Evolutionary conservation across 805 yeast species (phyloP), one percentile per base, ranked within the genome.

Genomic region (Monosporozyma servazzii): DNA sequence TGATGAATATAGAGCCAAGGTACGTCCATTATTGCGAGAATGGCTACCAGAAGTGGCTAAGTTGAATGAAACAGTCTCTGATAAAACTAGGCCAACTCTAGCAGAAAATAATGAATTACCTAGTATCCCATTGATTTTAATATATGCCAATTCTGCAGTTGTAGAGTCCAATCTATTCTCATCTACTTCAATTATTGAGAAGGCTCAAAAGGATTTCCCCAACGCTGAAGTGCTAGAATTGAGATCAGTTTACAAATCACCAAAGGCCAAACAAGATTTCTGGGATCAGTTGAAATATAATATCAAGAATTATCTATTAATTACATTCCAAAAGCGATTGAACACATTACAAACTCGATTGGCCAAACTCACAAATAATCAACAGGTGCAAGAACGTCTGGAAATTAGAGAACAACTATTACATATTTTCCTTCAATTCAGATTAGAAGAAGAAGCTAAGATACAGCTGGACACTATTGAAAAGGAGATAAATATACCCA

Each of bases 1-100:
- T 18, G 98, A 91, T 15, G 79, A 79, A 1, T 91, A 91, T 65
- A 73, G 95, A 53, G 66, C 84, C 0, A 86, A 84, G 59, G 88
- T 86, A 0, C 76, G 99, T 40, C 96, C 95, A 1, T 71, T 88
- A 56, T 79, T 90, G 21, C 76, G 75, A 47, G 93, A 85, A 57
- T 93, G 99, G 98, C 71, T 86, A 15, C 65, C 71, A 7, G 53
- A 54, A 9, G 40, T 15, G 11, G 42, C n/a, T n/a, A 42, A 45
- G 17, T 49, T 46, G 29, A 25, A 33, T 8, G 30, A 43, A 2
- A 5, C 30, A 5, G n/a, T 10, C 23, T 17, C 47, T 20, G 41
- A 18, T 9, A 42, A 18, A 6, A 17, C 30, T 18, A 25, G 15
- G 20, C 25, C 42, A 2, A 23, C 37, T 33, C n/a, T 7, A 15